Conservation (phyloP, 73 alveolate species). For the Blepharisma stoltei region DNA sequence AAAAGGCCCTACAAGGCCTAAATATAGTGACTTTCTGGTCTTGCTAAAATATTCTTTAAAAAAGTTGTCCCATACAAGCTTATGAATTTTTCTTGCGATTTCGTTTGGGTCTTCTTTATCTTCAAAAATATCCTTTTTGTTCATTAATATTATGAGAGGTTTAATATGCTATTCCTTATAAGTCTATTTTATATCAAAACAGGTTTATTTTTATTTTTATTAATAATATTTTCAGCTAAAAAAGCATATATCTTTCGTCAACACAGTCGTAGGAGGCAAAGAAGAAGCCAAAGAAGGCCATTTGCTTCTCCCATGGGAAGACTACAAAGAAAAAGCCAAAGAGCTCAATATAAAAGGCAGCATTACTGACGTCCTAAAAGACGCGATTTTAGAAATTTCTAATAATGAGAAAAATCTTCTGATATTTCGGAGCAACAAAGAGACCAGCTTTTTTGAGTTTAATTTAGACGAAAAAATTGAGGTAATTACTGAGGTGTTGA, state of each 20-base stretch:
- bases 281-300: not conserved
- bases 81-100: not conserved
- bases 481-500: not conserved
- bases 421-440: not conserved
- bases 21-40: not conserved
- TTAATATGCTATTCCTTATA: too few species aligned
- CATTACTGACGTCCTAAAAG: not conserved
- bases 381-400: slow-evolving; percentile 10
- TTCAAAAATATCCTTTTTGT: not conserved
- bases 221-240: too few species aligned
- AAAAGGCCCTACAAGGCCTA: not conserved
- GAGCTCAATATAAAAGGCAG: slow-evolving; percentile 12
- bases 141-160: too few species aligned
- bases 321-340: slow-evolving; percentile 8
- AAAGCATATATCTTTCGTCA: not conserved
- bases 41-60: not conserved
- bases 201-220: too few species aligned
- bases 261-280: slow-evolving; percentile 24
- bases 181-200: too few species aligned
- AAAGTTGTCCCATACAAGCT: not conserved
- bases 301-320: slow-evolving; percentile 12
- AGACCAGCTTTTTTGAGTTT: not conserved
- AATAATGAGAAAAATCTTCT: not conserved
- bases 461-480: not conserved
- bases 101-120: not conserved